Conservation (phyloP, 768 basidiomycete species). For the Pleurotus tuber-regium region DNA sequence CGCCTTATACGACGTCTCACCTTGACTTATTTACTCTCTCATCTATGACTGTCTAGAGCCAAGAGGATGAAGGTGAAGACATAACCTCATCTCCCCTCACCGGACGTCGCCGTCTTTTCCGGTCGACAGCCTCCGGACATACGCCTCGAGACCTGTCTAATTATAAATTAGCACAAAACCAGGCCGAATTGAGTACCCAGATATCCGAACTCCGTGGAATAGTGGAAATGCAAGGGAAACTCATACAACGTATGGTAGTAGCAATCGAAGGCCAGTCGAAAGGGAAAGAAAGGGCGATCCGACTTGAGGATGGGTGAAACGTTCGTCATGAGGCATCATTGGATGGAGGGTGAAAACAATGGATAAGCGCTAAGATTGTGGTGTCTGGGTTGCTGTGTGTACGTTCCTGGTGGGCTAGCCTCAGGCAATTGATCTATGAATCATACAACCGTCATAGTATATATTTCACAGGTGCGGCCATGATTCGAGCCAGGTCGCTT, state of each 20-base stretch:
- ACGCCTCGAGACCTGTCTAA: constrained; percentile 48
- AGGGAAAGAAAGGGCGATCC: constrained; percentile 17
- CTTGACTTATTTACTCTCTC: too few relatives aligned
- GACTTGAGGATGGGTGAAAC: not conserved
- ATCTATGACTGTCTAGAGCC: too few relatives aligned
- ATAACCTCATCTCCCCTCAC: constrained; percentile 13
- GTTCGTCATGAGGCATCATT: too few relatives aligned
- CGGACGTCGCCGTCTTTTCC: constrained; percentile 14
- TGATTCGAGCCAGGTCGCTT: too few relatives aligned
- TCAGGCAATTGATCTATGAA: too few relatives aligned
- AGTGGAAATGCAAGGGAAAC: constrained; percentile 57
- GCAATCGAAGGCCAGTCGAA: constrained; percentile 25
- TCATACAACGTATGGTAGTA: constrained; percentile 40
- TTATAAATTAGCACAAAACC: constrained; percentile 62
- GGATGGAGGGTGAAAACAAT: not conserved
- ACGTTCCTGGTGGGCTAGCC: too few relatives aligned
- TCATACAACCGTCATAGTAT: too few relatives aligned
- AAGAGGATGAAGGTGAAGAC: constrained; percentile 16
- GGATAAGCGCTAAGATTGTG: not conserved
- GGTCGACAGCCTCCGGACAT: constrained; percentile 9
- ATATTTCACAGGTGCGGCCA: too few relatives aligned
- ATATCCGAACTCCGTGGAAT: constrained; percentile 53
- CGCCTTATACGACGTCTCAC: too few relatives aligned
- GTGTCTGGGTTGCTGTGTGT: too few relatives aligned
- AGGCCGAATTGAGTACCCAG: constrained; percentile 63